Conservation (phyloP, 768 basidiomycete species). For the Calocybe gangraenosa region DNA sequence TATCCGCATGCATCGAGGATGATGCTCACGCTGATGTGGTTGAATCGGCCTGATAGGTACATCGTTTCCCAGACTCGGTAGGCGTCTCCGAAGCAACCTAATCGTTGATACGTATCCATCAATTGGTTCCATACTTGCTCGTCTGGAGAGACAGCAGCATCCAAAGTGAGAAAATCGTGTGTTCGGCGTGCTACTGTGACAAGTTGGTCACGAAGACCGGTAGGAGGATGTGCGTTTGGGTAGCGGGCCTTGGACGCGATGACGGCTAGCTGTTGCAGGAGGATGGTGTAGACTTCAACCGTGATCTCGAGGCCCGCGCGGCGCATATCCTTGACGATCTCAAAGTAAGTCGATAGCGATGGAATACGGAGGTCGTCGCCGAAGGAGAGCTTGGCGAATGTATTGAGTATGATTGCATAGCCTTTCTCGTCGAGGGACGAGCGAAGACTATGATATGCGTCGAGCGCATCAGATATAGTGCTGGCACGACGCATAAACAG, state of each 20-base stretch:
- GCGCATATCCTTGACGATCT: conserved; percentile 80
- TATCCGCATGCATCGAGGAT: conserved; percentile 82
- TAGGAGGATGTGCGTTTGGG: conserved; percentile 14
- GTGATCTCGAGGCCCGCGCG: conserved; percentile 54
- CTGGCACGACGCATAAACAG: conserved; percentile 63
- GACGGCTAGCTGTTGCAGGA: conserved; percentile 52
- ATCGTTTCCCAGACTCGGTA: conserved; percentile 80
- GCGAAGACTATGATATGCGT: conserved; percentile 48
- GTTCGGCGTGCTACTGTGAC: conserved; percentile 53
- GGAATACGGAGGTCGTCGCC: conserved; percentile 34
- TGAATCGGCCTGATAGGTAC: conserved; percentile 51
- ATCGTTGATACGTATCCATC: conserved; percentile 86
- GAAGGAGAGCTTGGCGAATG: conserved; percentile 58
- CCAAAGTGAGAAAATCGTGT: conserved; percentile 76
- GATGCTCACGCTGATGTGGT: conserved; percentile 70
- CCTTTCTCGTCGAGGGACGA: conserved; percentile 50
- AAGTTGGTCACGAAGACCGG: conserved; percentile 28
- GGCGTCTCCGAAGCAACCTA: conserved; percentile 65
- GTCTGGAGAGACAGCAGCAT: conserved; percentile 72
- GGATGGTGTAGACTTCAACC: conserved; percentile 59
- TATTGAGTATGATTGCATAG: conserved; percentile 59
- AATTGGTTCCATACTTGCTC: conserved; percentile 72
- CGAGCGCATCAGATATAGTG: conserved; percentile 55
- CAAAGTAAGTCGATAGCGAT: conserved; percentile 58
- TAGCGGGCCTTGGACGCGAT: conserved; percentile 33